Conservation (phyloP, 768 basidiomycete genomes). For the Amanita exitialis region DNA sequence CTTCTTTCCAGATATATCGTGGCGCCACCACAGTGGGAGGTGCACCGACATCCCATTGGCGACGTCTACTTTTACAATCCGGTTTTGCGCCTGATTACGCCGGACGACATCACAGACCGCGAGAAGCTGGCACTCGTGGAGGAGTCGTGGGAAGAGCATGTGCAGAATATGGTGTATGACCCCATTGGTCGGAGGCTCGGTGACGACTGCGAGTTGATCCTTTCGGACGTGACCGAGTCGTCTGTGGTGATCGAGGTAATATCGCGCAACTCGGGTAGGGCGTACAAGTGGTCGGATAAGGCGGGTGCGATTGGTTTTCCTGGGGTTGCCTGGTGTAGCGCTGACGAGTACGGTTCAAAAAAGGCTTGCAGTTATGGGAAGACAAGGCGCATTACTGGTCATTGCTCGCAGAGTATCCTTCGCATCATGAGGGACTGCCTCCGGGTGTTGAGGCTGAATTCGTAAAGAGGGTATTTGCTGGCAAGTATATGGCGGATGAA, state of each 20-base stretch:
- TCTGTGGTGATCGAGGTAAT: constrained; percentile 28
- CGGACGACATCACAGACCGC: constrained; percentile 27
- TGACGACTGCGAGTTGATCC: constrained; percentile 28
- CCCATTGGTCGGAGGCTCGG: constrained; percentile 19
- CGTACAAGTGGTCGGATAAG: constrained; percentile 28
- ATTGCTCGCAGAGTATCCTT: constrained; percentile 31
- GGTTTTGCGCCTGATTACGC: constrained; percentile 24
- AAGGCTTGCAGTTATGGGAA: constrained; percentile 18
- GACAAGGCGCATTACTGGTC: constrained; percentile 29
- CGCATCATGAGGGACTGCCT: constrained; percentile 27
- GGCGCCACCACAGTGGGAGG: constrained; percentile 19
- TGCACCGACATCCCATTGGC: constrained; percentile 31
- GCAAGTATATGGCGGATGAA: constrained; percentile 14
- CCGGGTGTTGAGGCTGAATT: constrained; percentile 24
- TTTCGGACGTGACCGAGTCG: constrained; percentile 25
- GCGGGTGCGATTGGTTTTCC: constrained; percentile 15
- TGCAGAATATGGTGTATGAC: constrained; percentile 23
- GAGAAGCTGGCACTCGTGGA: constrained; percentile 21
- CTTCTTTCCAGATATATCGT: constrained; percentile 2
- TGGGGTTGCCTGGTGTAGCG: neutral
- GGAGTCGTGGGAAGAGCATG: constrained; percentile 25
- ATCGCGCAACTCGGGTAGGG: constrained; percentile 20
- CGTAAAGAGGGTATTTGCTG: constrained; percentile 19
- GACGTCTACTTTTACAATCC: constrained; percentile 33
- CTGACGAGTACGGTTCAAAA: constrained; percentile 1